phyloP scores from a whole-genome alignment of 1,139 yeast genomes.

The Pichia sorboxylosa region DNA sequence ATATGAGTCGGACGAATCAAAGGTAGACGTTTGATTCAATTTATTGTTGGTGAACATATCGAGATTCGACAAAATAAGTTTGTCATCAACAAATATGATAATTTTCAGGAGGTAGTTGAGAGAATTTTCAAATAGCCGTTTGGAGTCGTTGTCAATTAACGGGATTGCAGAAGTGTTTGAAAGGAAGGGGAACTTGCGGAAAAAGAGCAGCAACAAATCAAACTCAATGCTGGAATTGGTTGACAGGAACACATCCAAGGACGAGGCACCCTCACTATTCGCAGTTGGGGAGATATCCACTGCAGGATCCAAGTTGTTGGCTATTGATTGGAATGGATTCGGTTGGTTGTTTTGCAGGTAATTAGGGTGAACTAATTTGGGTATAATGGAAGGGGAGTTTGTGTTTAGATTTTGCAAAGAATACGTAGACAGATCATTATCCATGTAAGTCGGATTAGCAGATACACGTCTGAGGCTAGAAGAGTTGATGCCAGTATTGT shows the following conservation, averaged over 20 bases:
- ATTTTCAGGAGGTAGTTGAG: slow-evolving; percentile 2
- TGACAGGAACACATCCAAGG: slow-evolving; percentile 1
- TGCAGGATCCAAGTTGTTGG: not conserved
- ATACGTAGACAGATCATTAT: slow-evolving; percentile 9
- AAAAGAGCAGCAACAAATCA: slow-evolving; percentile 3
- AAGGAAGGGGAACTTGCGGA: slow-evolving; percentile 2
- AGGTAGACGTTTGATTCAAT: slow-evolving; percentile 18
- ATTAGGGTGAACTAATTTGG: not conserved
- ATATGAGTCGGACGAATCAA: slow-evolving; percentile 4
- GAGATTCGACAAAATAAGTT: slow-evolving; percentile 1
- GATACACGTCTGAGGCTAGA: too few species aligned
- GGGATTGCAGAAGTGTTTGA: slow-evolving; percentile 3
- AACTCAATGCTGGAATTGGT: slow-evolving; percentile 1
- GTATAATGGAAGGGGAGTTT: slow-evolving; percentile 4
- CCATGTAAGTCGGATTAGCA: not conserved
- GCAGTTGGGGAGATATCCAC: slow-evolving; percentile 1
- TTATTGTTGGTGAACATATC: slow-evolving; percentile 1
- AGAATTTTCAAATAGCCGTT: not conserved
- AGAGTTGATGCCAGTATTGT: not conserved
- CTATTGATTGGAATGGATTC: not conserved
- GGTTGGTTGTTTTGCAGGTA: not conserved
- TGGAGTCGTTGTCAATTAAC: not conserved
- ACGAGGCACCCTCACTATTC: not conserved
- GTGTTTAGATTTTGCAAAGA: slow-evolving; percentile 5
- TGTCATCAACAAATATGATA: slow-evolving; percentile 7